A percentile compares a stretch with the other conserved stretches of the same genome.
phyloP scores from a whole-genome alignment of 352 stramenopile species.

The Globisporangium radiosum region DNA sequence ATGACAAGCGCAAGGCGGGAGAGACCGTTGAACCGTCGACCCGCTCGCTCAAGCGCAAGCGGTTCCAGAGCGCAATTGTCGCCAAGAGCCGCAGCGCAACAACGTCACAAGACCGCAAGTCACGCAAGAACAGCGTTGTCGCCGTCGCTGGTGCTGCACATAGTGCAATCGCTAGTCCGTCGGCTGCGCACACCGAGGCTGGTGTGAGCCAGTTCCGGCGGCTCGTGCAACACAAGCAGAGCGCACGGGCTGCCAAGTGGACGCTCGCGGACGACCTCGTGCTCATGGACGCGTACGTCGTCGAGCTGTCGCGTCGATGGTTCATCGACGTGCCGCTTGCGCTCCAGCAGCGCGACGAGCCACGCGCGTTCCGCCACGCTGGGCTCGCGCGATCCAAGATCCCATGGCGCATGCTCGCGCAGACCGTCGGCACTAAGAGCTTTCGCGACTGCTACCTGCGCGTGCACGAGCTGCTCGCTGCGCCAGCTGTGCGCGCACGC shows the following conservation, averaged over 20 bases:
- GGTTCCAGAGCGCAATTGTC: slow-evolving; percentile 21
- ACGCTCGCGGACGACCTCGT: slow-evolving; percentile 50
- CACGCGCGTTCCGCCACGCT: slow-evolving; percentile 57
- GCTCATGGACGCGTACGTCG: slow-evolving; percentile 69
- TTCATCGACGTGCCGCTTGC: slow-evolving; percentile 73
- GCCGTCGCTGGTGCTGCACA: background rate
- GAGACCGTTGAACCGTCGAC: slow-evolving; percentile 30
- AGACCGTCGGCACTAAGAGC: slow-evolving; percentile 45
- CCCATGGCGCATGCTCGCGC: slow-evolving; percentile 61
- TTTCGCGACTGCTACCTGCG: slow-evolving; percentile 62
- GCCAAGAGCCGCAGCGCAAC: background rate
- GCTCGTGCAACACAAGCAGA: slow-evolving; percentile 43
- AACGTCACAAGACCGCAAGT: background rate
- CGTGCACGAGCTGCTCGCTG: slow-evolving; percentile 54
- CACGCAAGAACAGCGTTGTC: background rate
- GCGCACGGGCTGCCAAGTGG: slow-evolving; percentile 52
- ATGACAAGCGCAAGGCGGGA: slow-evolving; percentile 46
- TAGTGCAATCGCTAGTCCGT: slow-evolving; percentile 15
- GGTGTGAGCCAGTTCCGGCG: slow-evolving; percentile 40
- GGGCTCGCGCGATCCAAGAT: slow-evolving; percentile 50
- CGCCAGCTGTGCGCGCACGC: slow-evolving; percentile 54
- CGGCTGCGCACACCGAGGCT: slow-evolving; percentile 24
- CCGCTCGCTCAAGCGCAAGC: slow-evolving; percentile 49
- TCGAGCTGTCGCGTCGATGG: slow-evolving; percentile 66
- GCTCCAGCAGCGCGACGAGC: slow-evolving; percentile 56